Evolutionary conservation across 768 basidiomycete genomes (phyloP).

Genomic region (Trametes gibbosa): DNA sequence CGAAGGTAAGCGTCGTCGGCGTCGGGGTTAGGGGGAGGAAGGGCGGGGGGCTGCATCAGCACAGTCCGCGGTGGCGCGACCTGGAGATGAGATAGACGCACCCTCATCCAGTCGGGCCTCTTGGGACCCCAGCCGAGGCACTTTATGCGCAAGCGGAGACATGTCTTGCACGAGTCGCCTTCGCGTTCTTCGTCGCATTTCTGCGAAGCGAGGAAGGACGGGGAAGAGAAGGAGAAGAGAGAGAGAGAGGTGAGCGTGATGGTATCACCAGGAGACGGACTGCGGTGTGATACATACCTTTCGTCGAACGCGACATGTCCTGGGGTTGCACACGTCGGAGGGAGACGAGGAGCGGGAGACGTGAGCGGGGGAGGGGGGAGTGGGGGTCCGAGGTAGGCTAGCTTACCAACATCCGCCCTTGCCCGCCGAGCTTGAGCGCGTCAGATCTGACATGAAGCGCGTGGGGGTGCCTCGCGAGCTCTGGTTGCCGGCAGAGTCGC

Average conservation of each 20-base stretch:
- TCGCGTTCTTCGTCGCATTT: constrained; percentile 87
- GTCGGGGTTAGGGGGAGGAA: constrained; percentile 2
- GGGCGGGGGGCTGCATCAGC: constrained; percentile 8
- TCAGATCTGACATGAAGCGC: constrained; percentile 34
- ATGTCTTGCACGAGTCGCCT: constrained; percentile 77
- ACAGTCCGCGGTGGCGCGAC: constrained; percentile 16
- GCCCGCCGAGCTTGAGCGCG: constrained; percentile 45
- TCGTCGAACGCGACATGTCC: constrained; percentile 82
- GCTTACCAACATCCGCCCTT: constrained; percentile 82
- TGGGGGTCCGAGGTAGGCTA: constrained; percentile 26
- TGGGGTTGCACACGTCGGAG: constrained; percentile 28
- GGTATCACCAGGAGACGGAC: constrained; percentile 17
- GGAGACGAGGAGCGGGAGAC: not conserved
- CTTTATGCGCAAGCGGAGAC: constrained; percentile 73
- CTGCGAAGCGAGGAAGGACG: constrained; percentile 34
- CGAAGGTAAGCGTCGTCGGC: not conserved
- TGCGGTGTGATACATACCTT: constrained; percentile 51
- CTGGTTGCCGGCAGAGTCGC: constrained; percentile 17
- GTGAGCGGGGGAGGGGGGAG: not conserved
- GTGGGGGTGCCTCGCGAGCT: constrained; percentile 46
- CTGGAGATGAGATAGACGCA: constrained; percentile 35
- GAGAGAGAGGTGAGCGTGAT: not conserved
- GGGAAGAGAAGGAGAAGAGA: constrained; percentile 2
- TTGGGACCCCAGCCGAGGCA: constrained; percentile 85
- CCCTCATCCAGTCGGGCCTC: constrained; percentile 89